Conservation (phyloP, 2,329 filamentous ascomycete genomes). For the Calonectria henricotiae region DNA sequence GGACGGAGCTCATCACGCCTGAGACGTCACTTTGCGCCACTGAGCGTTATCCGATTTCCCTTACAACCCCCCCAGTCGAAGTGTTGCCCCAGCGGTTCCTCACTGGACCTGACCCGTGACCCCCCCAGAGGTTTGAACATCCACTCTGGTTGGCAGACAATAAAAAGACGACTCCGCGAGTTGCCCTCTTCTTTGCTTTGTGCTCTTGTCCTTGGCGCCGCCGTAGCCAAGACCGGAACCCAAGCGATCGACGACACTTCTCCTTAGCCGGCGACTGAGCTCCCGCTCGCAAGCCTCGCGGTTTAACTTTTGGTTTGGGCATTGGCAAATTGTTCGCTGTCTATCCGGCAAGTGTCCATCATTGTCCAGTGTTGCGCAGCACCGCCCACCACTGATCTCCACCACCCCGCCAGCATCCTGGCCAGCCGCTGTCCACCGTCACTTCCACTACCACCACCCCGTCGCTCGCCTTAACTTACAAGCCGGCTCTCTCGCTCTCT, state of each 20-base stretch:
- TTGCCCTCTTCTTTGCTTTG: not conserved
- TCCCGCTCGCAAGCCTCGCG: conserved; percentile 21
- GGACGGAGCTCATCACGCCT: conserved; percentile 49
- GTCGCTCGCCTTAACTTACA: conserved; percentile 31
- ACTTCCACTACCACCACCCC: conserved; percentile 11
- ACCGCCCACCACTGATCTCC: conserved; percentile 34
- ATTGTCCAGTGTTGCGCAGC: conserved; percentile 32
- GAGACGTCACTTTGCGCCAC: conserved; percentile 49
- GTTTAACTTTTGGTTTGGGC: conserved; percentile 16
- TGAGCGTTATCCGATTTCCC: conserved; percentile 41
- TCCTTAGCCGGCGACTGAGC: conserved; percentile 24
- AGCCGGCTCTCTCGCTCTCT: conserved; percentile 25
- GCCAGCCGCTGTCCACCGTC: conserved; percentile 21
- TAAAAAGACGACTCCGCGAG: conserved; percentile 19
- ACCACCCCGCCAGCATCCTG: conserved; percentile 36
- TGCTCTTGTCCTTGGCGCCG: conserved; percentile 2
- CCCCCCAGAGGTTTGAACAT: conserved; percentile 4
- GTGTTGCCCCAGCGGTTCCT: conserved; percentile 33
- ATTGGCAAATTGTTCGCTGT: conserved; percentile 23
- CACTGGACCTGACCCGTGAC: conserved; percentile 7
- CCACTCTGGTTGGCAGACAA: conserved; percentile 19
- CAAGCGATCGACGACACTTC: conserved; percentile 10
- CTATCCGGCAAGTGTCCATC: conserved; percentile 10
- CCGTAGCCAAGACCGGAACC: conserved; percentile 22
- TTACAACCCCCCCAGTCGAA: conserved; percentile 24